Evolutionary conservation across 495 filamentous ascomycete genomes (phyloP).

Genomic region (Penicillium fimorum): DNA sequence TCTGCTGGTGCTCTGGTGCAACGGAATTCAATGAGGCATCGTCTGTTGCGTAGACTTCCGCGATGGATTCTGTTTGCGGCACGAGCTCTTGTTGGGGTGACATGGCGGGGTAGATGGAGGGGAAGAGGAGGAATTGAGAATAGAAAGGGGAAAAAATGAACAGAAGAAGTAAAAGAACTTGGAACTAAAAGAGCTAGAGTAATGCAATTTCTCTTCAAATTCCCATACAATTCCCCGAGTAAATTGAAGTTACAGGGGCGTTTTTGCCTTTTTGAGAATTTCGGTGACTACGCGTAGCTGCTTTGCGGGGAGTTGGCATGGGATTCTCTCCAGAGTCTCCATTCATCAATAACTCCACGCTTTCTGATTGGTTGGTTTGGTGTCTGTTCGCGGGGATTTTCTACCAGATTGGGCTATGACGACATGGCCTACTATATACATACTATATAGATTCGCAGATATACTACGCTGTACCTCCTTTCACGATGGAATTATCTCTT

Average conservation of each 20-base stretch:
- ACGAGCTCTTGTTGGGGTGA: constrained; percentile 47
- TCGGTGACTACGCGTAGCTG: constrained; percentile 1
- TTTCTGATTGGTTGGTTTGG: background rate
- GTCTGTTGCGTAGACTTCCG: constrained; percentile 50
- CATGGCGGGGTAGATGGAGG: constrained; percentile 36
- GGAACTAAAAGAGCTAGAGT: constrained; percentile 2
- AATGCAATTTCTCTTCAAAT: background rate
- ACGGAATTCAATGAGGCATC: constrained; percentile 39
- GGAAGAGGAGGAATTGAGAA: constrained; percentile 1
- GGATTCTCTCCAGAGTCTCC: background rate
- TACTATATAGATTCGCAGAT: background rate
- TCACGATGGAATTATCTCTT: background rate
- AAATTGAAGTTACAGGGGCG: background rate
- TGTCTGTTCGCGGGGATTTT: constrained; percentile 5
- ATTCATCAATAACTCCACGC: background rate
- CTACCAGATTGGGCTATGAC: constrained; percentile 8
- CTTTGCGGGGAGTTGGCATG: constrained; percentile 1
- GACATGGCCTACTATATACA: background rate
- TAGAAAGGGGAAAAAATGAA: constrained; percentile 1
- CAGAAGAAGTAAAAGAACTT: too few species aligned
- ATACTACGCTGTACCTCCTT: background rate
- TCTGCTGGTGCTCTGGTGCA: constrained; percentile 40
- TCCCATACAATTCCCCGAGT: constrained; percentile 4
- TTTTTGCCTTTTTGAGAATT: background rate
- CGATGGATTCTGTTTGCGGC: constrained; percentile 49